These are phyloP conservation scores for Calvatia gigantea DNA, from an alignment of 768 basidiomycete species.

Conservation along the genomic window DNA sequence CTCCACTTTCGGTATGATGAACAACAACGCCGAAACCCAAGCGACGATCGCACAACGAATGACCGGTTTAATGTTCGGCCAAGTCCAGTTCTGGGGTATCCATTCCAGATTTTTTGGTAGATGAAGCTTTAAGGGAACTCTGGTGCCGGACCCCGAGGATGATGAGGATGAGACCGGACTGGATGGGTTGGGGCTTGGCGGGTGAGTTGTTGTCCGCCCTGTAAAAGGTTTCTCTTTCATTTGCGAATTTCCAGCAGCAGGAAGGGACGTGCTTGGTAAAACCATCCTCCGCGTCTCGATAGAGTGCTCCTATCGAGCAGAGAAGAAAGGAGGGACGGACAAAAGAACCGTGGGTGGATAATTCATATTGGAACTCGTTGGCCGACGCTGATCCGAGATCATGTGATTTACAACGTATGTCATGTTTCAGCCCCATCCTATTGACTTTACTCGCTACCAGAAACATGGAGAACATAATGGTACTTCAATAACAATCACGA, in stretches of 20 bases:
- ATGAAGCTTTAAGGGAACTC: neutral
- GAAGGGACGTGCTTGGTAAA: neutral
- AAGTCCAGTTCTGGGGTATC: constrained; percentile 55
- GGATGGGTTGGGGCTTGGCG: neutral
- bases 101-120: constrained; percentile 30
- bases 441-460: no score
- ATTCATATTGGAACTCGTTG: neutral
- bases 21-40: constrained; percentile 58
- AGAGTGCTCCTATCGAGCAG: neutral
- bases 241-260: neutral
- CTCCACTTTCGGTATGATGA: constrained; percentile 51
- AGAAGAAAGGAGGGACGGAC: neutral
- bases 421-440: no score
- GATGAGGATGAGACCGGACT: constrained; percentile 5
- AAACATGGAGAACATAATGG: neutral
- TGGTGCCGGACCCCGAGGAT: neutral
- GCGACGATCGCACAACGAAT: constrained; percentile 59
- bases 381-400: neutral
- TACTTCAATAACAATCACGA: neutral
- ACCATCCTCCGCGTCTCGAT: neutral
- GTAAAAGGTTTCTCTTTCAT: neutral
- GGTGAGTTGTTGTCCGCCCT: neutral
- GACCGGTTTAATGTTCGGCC: constrained; percentile 59
- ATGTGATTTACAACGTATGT: neutral
- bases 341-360: neutral